phyloP scores from a whole-genome alignment of 331 rosid genomes.

The Saraca asoca region DNA sequence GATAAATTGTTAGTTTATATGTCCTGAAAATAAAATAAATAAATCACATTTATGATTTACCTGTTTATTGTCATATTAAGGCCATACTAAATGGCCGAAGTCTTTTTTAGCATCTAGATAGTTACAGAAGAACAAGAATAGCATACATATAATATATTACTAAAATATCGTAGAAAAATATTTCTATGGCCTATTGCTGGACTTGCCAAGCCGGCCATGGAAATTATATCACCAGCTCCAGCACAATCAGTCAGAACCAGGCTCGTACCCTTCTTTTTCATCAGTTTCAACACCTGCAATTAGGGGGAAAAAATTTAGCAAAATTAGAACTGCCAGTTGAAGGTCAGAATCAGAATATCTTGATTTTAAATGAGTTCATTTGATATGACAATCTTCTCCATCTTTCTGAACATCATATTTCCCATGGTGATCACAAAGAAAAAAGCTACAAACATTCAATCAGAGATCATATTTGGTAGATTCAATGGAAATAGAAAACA shows the following conservation, averaged over 20 bases:
- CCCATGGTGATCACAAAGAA: conserved; percentile 1
- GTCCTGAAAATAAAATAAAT: too few relatives aligned
- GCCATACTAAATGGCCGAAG: conserved; percentile 13
- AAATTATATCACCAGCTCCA: conserved; percentile 96
- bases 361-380: not conserved
- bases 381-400: not conserved
- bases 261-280: conserved; percentile 88
- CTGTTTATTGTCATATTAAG: too few relatives aligned
- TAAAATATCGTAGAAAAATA: not conserved
- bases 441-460: not conserved
- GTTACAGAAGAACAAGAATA: conserved; percentile 11
- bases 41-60: too few relatives aligned
- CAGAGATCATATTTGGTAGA: conserved; percentile 19
- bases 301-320: conserved; percentile 22
- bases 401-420: conserved; percentile 7
- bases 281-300: conserved; percentile 76
- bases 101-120: conserved; percentile 6
- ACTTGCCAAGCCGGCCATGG: conserved; percentile 81
- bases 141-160: conserved; percentile 16
- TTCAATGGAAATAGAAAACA: not conserved
- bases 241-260: conserved; percentile 76
- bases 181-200: conserved; percentile 85
- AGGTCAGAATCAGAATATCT: conserved; percentile 30
- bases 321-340: conserved; percentile 21
- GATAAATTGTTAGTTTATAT: too few relatives aligned